Evolutionary conservation across 2,329 filamentous ascomycete species (phyloP).

Genomic region (Clonostachys solani): DNA sequence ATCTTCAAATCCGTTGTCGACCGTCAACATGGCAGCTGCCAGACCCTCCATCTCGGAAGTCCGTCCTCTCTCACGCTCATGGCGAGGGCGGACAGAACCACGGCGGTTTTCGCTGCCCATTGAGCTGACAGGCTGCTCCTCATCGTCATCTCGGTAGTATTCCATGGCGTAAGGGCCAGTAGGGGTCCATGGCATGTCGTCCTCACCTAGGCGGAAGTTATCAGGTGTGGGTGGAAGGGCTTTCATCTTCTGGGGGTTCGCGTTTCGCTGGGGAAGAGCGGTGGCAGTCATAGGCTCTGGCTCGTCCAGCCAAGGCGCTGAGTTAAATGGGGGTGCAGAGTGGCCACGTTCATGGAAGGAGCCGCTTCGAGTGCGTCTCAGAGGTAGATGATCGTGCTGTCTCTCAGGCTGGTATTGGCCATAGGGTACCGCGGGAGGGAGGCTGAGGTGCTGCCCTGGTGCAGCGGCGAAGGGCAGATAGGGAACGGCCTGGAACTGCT

Average conservation of each 20-base stretch:
- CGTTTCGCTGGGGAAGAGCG: conserved; percentile 14
- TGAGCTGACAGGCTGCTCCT: too few species aligned
- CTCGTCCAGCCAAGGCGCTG: conserved; percentile 41
- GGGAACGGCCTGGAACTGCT: neutral
- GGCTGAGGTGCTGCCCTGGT: neutral
- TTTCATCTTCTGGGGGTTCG: conserved; percentile 28
- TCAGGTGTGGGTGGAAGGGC: conserved; percentile 32
- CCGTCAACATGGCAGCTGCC: conserved; percentile 49
- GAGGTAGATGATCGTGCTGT: neutral
- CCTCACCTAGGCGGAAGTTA: conserved; percentile 34
- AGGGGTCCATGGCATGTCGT: conserved; percentile 39
- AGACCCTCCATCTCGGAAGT: conserved; percentile 39
- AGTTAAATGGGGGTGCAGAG: conserved; percentile 43
- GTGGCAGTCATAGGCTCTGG: conserved; percentile 18
- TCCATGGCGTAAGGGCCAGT: conserved; percentile 12
- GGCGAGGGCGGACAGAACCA: neutral
- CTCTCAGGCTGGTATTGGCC: neutral
- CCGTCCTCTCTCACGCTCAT: conserved; percentile 18
- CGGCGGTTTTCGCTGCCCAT: too few species aligned
- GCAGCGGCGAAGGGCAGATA: neutral
- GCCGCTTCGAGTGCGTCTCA: conserved; percentile 9
- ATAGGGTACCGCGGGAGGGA: neutral
- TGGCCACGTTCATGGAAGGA: conserved; percentile 37
- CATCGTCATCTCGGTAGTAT: too few species aligned
- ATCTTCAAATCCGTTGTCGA: conserved; percentile 54